A percentile compares a stretch with the other conserved stretches of the same genome.
Conservation (phyloP, 768 basidiomycete species). For the Pulveroboletus sp. region DNA sequence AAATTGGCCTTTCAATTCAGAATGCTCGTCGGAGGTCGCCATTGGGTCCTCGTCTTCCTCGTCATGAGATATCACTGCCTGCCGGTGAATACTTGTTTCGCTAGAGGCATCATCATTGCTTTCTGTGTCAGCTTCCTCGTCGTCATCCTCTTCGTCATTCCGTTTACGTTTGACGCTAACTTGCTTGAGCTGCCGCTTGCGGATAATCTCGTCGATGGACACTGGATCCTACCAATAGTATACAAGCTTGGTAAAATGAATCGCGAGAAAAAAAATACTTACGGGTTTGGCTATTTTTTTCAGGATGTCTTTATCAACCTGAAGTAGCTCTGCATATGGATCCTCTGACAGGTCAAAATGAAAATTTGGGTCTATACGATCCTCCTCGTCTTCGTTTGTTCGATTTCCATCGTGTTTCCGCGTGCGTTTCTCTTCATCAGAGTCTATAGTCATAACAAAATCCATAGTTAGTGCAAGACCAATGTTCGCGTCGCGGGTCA, state of each 20-base stretch:
- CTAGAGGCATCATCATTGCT: conserved; percentile 11
- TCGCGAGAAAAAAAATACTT: conserved; percentile 22
- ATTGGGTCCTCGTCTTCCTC: conserved; percentile 33
- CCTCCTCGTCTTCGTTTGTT: conserved; percentile 46
- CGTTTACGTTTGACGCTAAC: conserved; percentile 63
- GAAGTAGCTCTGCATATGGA: conserved; percentile 57
- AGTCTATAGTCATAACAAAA: conserved; percentile 83
- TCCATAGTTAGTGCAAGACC: conserved; percentile 45
- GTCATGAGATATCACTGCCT: conserved; percentile 29
- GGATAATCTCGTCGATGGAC: conserved; percentile 91
- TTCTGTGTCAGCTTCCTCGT: conserved; percentile 36
- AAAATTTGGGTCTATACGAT: conserved; percentile 76
- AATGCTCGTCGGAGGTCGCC: conserved; percentile 31
- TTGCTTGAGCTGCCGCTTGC: conserved; percentile 51
- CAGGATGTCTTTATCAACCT: conserved; percentile 50
- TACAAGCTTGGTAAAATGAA: background rate
- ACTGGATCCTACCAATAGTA: conserved; percentile 57
- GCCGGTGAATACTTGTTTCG: conserved; percentile 10
- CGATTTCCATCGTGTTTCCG: conserved; percentile 20
- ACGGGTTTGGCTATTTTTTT: conserved; percentile 65
- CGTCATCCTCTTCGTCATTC: conserved; percentile 31
- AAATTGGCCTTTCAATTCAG: conserved; percentile 26
- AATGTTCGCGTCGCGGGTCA: background rate
- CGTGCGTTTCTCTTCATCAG: conserved; percentile 61
- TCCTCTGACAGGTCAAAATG: conserved; percentile 78